Conservation (phyloP, 2,329 filamentous ascomycete species). For the Botrytis porri region DNA sequence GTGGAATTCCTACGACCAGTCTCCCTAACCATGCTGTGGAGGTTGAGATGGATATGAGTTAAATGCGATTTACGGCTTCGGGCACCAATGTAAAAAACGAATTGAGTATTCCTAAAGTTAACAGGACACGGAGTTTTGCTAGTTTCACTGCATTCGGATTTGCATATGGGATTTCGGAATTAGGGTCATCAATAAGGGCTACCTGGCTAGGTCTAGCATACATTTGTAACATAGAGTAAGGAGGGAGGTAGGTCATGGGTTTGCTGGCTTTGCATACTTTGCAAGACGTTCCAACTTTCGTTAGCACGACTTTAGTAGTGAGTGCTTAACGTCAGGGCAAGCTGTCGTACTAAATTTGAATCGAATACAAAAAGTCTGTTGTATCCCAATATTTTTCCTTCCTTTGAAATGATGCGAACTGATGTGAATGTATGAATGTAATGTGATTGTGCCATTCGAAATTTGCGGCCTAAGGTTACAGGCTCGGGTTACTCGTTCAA, state of each 20-base stretch:
- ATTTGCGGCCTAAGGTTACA: slow-evolving; percentile 3
- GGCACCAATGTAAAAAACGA: slow-evolving; percentile 19
- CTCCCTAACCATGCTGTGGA: slow-evolving; percentile 27
- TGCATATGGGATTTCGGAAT: slow-evolving; percentile 21
- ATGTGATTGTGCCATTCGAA: neutral
- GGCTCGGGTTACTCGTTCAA: neutral
- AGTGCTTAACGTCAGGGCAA: neutral
- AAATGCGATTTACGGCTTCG: slow-evolving; percentile 24
- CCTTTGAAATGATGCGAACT: slow-evolving; percentile 4
- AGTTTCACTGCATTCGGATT: slow-evolving; percentile 20
- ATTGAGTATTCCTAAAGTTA: slow-evolving; percentile 16
- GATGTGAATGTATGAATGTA: neutral
- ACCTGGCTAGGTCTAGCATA: slow-evolving; percentile 20
- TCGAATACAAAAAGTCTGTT: slow-evolving; percentile 2
- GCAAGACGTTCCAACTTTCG: slow-evolving; percentile 3
- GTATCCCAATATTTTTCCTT: neutral
- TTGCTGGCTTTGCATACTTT: slow-evolving; percentile 16
- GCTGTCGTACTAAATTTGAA: neutral
- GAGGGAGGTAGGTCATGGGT: slow-evolving; percentile 17
- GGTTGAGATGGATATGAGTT: slow-evolving; percentile 47
- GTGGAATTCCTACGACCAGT: slow-evolving; percentile 23
- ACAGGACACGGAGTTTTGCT: slow-evolving; percentile 22
- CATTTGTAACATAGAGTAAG: slow-evolving; percentile 23
- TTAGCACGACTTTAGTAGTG: slow-evolving; percentile 8
- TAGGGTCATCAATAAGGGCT: slow-evolving; percentile 18